Base-by-base conservation (phyloP, 2,329 filamentous ascomycete genomes). In the Fusarium clavum region DNA sequence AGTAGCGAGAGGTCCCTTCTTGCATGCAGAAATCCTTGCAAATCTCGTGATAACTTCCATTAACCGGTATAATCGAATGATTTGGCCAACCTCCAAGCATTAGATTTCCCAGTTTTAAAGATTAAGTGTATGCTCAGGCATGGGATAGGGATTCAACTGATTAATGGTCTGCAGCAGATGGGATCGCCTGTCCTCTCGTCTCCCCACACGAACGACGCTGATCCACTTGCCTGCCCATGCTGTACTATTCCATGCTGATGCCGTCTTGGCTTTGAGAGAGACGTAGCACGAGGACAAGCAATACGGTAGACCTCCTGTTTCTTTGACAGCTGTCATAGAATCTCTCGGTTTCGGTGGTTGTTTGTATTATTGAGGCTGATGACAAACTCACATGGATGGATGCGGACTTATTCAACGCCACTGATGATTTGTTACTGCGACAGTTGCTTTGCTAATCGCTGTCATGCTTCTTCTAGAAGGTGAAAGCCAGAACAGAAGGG, bases 141-240 rank as follows among this genome's bases (percentile, higher is more conserved):
- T 53, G 22, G 54, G 44, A 52, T 29, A 52, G 29, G 45, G 25
- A 43, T 24, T 52, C 14, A 40, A 46, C 40, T 54, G 45, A 38
- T 44, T 34, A 27, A 29, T 45, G 44, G 40, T 44, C 20, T 56
- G 41, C 13, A 47, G 49, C 24, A 34, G 27, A 47, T 45, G 29
- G 61, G 43, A 49, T 48, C 45, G 48, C 44, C 54, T 54, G 49
- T 44, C 54, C 48, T 65, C 47, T 61, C 24, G 43, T 61, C 64
- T 65, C 65, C 61, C 67, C 66, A 57, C 61, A 57, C 52, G 54
- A 30, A 45, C 34, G 20, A 56, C 32, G 34, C 51, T 53, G 49
- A 44, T 63, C 52, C 64, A 67, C 57, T 34, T 53, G 51, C 32
- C 46, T 32, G 38, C 47, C 41, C 41, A 44, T 44, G 20, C 24